A percentile compares a stretch with the other conserved stretches of the same genome.
phyloP scores from a whole-genome alignment of 352 stramenopile species.

The Phytophthora sojae region DNA sequence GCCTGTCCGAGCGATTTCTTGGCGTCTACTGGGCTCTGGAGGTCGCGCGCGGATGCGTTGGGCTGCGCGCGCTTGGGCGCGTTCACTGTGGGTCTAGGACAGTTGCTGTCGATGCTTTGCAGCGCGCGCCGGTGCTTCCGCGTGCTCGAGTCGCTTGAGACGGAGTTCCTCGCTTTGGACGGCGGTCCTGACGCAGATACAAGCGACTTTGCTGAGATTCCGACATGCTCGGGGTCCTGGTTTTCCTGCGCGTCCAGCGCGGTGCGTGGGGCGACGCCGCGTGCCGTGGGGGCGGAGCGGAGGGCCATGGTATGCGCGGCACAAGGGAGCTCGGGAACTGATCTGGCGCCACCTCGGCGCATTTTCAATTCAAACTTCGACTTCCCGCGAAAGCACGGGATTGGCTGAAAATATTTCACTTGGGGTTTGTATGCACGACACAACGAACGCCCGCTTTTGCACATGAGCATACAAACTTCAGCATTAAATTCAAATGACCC shows the following conservation, averaged over 20 bases:
- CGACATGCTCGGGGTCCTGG: slow-evolving; percentile 24
- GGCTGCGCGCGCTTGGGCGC: slow-evolving; percentile 5
- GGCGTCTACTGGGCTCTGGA: slow-evolving; percentile 18
- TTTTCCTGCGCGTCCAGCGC: slow-evolving; percentile 47
- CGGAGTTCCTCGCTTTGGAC: slow-evolving; percentile 28
- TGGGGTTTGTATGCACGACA: not conserved
- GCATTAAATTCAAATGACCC: slow-evolving; percentile 27
- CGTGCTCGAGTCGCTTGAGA: not conserved
- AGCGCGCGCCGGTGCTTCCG: slow-evolving; percentile 34
- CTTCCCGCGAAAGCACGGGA: slow-evolving; percentile 35
- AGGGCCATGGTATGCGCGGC: slow-evolving; percentile 32
- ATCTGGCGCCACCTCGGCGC: slow-evolving; percentile 24
- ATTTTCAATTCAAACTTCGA: slow-evolving; percentile 41
- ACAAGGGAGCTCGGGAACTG: slow-evolving; percentile 24
- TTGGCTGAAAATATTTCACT: slow-evolving; percentile 30
- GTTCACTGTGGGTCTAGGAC: not conserved
- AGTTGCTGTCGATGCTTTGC: slow-evolving; percentile 43
- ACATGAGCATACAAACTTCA: slow-evolving; percentile 28
- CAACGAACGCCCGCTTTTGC: slow-evolving; percentile 5
- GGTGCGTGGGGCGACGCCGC: not conserved
- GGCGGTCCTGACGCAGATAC: slow-evolving; percentile 9
- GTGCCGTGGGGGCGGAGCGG: slow-evolving; percentile 4
- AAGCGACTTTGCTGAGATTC: slow-evolving; percentile 4
- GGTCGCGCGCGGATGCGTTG: not conserved
- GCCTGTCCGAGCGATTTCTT: slow-evolving; percentile 9